phyloP scores from a whole-genome alignment of 768 basidiomycete species.

The Rubroboletus pulcherrimus region DNA sequence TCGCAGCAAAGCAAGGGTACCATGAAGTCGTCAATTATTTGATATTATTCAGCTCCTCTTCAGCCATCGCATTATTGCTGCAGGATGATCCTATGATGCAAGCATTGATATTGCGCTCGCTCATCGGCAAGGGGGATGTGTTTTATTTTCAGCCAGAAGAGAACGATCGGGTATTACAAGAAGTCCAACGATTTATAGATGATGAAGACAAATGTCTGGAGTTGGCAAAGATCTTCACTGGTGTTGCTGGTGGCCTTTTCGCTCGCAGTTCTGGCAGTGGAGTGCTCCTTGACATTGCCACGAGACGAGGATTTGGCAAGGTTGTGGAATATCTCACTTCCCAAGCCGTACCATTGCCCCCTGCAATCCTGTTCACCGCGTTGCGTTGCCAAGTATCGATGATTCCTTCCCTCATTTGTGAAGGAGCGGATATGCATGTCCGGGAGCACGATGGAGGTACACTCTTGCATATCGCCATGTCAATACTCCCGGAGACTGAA shows the following conservation, averaged over 20 bases:
- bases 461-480: not conserved
- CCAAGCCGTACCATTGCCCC: not conserved
- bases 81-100: no score
- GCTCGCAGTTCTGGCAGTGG: not conserved
- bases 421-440: not conserved
- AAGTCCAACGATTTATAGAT: not conserved
- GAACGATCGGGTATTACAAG: not conserved
- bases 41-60: not conserved
- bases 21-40: not conserved
- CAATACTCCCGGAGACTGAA: not conserved
- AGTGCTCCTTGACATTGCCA: not conserved
- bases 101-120: not conserved
- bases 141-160: not conserved
- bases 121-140: not conserved
- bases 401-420: not conserved
- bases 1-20: not conserved
- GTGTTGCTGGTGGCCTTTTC: not conserved
- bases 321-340: not conserved
- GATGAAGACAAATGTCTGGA: not conserved
- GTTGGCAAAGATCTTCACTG: not conserved
- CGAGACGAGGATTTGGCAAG: not conserved
- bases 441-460: not conserved
- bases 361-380: not conserved
- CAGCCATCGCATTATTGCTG: not conserved
- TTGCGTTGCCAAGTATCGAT: not conserved